Base-by-base conservation (phyloP, 306 rosid genomes). In the Lathyrus tuberosus region DNA sequence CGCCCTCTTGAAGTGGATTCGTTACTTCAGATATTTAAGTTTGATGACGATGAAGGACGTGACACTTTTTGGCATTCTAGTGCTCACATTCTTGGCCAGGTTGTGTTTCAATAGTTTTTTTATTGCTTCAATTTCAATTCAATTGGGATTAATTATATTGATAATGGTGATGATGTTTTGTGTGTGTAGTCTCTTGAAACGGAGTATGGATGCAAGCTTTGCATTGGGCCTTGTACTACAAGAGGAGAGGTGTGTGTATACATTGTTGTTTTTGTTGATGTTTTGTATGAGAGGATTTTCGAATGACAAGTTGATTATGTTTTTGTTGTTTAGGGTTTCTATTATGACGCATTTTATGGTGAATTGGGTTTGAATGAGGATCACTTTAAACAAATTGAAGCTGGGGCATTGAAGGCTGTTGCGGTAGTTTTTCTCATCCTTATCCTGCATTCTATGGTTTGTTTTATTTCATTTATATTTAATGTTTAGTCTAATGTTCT, bases 51-150 rank as follows among this genome's bases (percentile, higher is more conserved):
- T 17, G 97, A 87, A 80, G 98, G 98, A 2, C 87, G 98, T 2
- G 97, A 94, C 61, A 94, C 97, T 30, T 90, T 94, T 80, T 94
- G 98, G 98, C 98, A 94, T 78, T 94, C 98, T 24, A 90, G 98
- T 40, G 98, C 98, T 17, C 98, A 94, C 76, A 94, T 94, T 87
- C 96, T 94, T 12, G 97, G 98, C 63, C 87, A 94, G 96, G 97
- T 93, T 8, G 3, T 12, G 8, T 2, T 35, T 56, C 9, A 17
- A 12, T 65, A 4, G 3, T 2, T 2, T 33, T 15, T 57, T 2
- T 28, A 51, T 30, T 30, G 15, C 17, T 28, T 57, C 16, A 20
- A 20, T 41, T 62, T 62, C 35, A 20, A 18, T 62, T 62, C 17
- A 4, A 60, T 33, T 60, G 1, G 2, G 10, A 56, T 56, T 26